Conservation (phyloP, 164 flowering plant genomes). For the Vitis riparia region DNA sequence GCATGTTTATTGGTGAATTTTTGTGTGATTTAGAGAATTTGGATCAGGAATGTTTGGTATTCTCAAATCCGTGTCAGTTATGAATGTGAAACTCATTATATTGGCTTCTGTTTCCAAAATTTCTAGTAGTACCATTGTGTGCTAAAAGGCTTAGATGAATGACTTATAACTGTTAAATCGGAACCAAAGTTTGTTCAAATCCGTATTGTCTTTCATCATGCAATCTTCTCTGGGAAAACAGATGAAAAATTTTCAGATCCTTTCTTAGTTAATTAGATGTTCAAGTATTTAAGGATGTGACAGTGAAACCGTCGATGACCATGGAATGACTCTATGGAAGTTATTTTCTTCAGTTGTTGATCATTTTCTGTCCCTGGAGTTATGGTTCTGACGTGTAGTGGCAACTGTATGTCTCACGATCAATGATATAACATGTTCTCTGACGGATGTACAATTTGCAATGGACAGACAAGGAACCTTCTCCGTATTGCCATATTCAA, state of each 20-base stretch:
- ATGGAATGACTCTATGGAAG: too few relatives aligned
- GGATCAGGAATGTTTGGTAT: not conserved
- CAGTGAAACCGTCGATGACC: not conserved
- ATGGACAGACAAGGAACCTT: conserved; percentile 77
- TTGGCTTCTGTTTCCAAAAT: not conserved
- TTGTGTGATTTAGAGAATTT: not conserved
- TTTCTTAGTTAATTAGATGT: too few relatives aligned
- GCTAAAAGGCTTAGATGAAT: not conserved
- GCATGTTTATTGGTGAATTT: not conserved
- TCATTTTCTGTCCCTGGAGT: too few relatives aligned
- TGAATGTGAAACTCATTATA: not conserved
- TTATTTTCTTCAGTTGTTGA: too few relatives aligned
- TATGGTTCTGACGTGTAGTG: too few relatives aligned
- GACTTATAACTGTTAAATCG: not conserved
- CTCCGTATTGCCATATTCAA: conserved; percentile 94
- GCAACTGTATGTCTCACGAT: too few relatives aligned
- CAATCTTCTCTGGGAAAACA: too few relatives aligned
- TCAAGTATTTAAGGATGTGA: not conserved
- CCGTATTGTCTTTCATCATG: too few relatives aligned
- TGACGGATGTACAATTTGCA: not conserved
- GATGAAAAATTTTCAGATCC: too few relatives aligned
- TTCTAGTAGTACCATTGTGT: too few relatives aligned
- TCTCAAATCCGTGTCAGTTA: not conserved
- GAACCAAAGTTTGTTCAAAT: not conserved
- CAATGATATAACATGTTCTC: not conserved